Evolutionary conservation across 805 yeast species (phyloP).

Genomic region (Wickerhamomyces rabaulensis): DNA sequence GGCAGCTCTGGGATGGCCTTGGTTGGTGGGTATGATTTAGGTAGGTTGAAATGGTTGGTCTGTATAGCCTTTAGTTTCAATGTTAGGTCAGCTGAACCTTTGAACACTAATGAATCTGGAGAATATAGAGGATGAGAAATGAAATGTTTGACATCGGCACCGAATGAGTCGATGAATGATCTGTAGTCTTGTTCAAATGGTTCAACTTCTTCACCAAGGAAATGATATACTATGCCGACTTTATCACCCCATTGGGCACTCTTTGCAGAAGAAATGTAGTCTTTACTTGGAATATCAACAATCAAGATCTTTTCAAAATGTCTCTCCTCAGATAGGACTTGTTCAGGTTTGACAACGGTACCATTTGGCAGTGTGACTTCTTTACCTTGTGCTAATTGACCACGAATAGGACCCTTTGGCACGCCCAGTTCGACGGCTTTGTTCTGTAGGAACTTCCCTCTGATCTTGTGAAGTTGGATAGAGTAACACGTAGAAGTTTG

Average conservation of each 20-base stretch:
- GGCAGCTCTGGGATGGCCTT: constrained; percentile 24
- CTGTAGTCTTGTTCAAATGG: constrained; percentile 38
- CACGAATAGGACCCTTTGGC: constrained; percentile 56
- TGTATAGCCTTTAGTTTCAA: constrained; percentile 55
- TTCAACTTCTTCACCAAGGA: constrained; percentile 61
- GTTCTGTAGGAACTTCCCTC: constrained; percentile 71
- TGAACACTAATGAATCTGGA: constrained; percentile 56
- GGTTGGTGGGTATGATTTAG: constrained; percentile 16
- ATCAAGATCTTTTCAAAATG: constrained; percentile 56
- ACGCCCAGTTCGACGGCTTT: constrained; percentile 69
- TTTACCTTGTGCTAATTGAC: constrained; percentile 54
- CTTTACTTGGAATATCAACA: constrained; percentile 62
- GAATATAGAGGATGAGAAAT: constrained; percentile 68
- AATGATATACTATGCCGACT: constrained; percentile 63
- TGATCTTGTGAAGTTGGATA: constrained; percentile 55
- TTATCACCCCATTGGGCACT: constrained; percentile 28
- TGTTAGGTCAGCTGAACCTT: constrained; percentile 45
- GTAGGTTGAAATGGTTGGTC: constrained; percentile 34
- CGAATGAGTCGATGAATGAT: constrained; percentile 51
- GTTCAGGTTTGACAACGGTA: constrained; percentile 51
- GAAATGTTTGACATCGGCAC: constrained; percentile 47
- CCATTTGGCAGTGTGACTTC: constrained; percentile 57
- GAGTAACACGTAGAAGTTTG: constrained; percentile 55
- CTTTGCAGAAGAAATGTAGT: constrained; percentile 35
- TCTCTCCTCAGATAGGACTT: constrained; percentile 65